phyloP scores from a whole-genome alignment of 2,329 filamentous ascomycete species.

The Teratosphaeria pseudoeucalypti region DNA sequence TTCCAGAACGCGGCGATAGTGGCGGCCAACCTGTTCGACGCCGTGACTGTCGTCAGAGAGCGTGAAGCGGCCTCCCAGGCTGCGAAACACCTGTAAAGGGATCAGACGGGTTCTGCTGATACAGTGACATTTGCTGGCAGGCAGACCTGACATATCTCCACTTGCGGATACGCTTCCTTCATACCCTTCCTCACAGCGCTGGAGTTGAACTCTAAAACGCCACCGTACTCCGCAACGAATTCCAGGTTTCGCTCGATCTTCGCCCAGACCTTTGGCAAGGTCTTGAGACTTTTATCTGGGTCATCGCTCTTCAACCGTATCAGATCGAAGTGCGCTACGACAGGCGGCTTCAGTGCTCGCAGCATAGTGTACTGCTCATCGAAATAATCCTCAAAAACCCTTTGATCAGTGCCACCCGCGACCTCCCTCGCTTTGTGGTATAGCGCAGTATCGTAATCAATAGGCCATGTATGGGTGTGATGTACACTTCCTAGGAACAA shows the following conservation, averaged over 20 bases:
- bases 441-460: constrained; percentile 66
- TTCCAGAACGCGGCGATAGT: constrained; percentile 60
- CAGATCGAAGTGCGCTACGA: constrained; percentile 92
- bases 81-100: constrained; percentile 1
- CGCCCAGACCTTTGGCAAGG: constrained; percentile 54
- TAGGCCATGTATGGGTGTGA: constrained; percentile 75
- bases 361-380: constrained; percentile 82
- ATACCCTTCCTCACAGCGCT: constrained; percentile 81
- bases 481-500: constrained; percentile 91
- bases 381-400: constrained; percentile 75
- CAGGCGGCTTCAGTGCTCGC: constrained; percentile 53
- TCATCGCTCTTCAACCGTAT: constrained; percentile 68
- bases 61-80: constrained; percentile 63
- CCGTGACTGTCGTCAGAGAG: constrained; percentile 94
- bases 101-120: constrained; percentile 8
- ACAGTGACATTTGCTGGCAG: neutral
- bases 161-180: constrained; percentile 76
- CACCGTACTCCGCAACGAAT: constrained; percentile 61
- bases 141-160: constrained; percentile 62
- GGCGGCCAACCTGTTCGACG: constrained; percentile 74
- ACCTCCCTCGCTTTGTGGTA: constrained; percentile 54
- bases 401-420: constrained; percentile 55
- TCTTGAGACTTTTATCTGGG: constrained; percentile 44
- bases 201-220: constrained; percentile 82
- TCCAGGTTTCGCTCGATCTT: constrained; percentile 64